These are phyloP conservation scores for Xanthoparmelia taractica DNA, from an alignment of 495 filamentous ascomycete genomes.

Conservation along the genomic window DNA sequence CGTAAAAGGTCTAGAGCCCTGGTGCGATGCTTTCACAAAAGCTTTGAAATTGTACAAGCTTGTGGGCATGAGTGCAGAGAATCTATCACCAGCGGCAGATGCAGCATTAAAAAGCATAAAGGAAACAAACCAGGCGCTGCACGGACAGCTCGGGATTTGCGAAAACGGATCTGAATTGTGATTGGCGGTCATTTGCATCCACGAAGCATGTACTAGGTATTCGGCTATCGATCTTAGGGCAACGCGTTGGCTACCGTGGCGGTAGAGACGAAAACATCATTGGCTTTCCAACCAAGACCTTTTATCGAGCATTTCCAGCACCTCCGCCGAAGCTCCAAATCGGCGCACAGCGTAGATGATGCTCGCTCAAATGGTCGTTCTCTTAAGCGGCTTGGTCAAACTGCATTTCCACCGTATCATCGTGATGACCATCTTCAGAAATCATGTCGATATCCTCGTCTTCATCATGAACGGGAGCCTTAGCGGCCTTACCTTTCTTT, in stretches of 20 bases:
- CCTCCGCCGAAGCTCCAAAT: neutral
- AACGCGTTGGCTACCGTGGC: neutral
- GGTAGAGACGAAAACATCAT: neutral
- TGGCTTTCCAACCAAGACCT: neutral
- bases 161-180: neutral
- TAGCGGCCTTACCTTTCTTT: neutral
- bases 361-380: neutral
- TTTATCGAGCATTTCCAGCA: neutral
- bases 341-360: neutral
- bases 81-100: neutral
- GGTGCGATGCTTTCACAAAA: constrained; percentile 2
- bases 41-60: neutral
- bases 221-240: neutral
- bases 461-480: neutral
- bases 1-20: neutral
- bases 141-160: neutral
- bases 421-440: neutral
- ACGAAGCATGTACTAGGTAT: neutral
- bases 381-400: neutral
- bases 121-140: neutral
- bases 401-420: neutral
- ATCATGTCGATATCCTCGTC: neutral
- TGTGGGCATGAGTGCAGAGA: neutral
- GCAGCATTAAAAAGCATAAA: neutral
- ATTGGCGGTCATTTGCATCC: neutral